Conservation (phyloP, 345 rosid genomes). For the Corchorus olitorius region DNA sequence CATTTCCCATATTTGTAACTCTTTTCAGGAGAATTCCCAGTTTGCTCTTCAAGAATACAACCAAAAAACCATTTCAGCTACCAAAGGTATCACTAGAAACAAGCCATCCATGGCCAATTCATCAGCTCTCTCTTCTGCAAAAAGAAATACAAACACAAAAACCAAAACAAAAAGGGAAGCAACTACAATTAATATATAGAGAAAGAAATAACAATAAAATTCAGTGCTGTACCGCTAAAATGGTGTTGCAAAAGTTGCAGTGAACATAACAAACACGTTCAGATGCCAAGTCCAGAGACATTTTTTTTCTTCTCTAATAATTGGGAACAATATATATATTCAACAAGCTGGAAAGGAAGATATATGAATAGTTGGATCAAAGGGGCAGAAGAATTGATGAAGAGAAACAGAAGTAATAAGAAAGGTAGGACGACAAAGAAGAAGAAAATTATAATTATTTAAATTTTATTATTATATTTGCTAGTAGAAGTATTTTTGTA, state of each 20-base stretch:
- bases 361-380: constrained; percentile 17
- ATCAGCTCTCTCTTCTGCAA: constrained; percentile 13
- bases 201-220: constrained; percentile 18
- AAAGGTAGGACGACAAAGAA: constrained; percentile 26
- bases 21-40: constrained; percentile 8
- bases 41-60: constrained; percentile 6
- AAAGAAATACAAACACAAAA: neutral
- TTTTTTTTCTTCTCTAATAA: constrained; percentile 19
- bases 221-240: constrained; percentile 73
- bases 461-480: neutral
- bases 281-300: constrained; percentile 74
- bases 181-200: neutral
- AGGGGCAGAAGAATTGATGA: constrained; percentile 17
- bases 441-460: constrained; percentile 3
- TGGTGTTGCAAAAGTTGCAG: constrained; percentile 99
- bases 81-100: constrained; percentile 16
- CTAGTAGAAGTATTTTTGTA: no score
- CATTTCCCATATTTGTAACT: neutral
- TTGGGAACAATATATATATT: no score
- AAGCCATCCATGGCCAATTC: constrained; percentile 6
- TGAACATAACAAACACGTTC: constrained; percentile 92
- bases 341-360: neutral
- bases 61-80: constrained; percentile 12
- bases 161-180: neutral
- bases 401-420: constrained; percentile 19